Evolutionary conservation across 2,329 filamentous ascomycete species (phyloP).

Genomic region (Thelonectria blattea): DNA sequence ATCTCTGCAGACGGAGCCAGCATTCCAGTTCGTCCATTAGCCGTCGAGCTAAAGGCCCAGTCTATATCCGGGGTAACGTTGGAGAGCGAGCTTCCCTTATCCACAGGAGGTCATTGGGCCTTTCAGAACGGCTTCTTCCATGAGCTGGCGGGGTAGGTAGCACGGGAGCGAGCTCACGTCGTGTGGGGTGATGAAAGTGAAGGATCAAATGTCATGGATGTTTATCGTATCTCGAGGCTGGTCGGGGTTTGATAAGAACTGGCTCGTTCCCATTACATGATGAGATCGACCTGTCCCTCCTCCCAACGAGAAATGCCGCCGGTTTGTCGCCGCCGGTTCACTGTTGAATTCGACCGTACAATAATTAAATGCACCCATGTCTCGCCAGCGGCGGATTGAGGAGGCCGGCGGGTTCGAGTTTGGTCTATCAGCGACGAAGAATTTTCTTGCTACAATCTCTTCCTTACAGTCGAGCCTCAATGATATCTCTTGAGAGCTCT

Average conservation of each 20-base stretch:
- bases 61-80: slow-evolving; percentile 1
- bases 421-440: background rate
- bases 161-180: background rate
- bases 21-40: background rate
- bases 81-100: background rate
- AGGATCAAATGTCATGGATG: background rate
- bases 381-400: background rate
- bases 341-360: background rate
- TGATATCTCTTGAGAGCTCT: background rate
- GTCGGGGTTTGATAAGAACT: slow-evolving; percentile 4
- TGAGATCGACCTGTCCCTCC: slow-evolving; percentile 5
- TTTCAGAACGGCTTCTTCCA: background rate
- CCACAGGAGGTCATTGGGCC: background rate
- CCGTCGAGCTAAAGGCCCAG: background rate
- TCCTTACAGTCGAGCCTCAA: background rate
- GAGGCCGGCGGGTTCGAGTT: background rate
- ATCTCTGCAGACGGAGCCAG: background rate
- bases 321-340: background rate
- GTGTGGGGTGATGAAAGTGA: slow-evolving; percentile 10
- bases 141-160: slow-evolving; percentile 12
- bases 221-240: background rate
- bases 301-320: background rate
- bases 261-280: slow-evolving; percentile 12
- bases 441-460: background rate
- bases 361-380: no score